Conservation (phyloP, 1,284 basidiomycete genomes). For the Sanguinoderma infundibulare region DNA sequence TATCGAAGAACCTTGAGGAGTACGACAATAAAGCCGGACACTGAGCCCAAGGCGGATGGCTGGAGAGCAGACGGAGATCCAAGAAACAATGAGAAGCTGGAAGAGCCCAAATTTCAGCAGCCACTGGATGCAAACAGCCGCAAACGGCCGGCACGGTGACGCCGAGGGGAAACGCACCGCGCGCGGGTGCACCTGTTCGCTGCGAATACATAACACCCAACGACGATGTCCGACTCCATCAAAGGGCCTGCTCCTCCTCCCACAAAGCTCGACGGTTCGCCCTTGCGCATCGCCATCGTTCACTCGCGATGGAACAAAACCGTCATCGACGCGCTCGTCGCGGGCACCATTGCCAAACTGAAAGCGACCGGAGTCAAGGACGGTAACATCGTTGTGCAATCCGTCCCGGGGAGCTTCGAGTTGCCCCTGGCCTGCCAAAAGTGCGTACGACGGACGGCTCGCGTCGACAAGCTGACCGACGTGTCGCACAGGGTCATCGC, state of each 20-base stretch:
- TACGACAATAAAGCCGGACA: neutral
- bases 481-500: conserved; percentile 70
- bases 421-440: conserved; percentile 85
- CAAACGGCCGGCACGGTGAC: conserved; percentile 11
- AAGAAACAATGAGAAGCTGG: conserved; percentile 13
- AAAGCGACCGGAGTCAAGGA: conserved; percentile 87
- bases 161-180: neutral
- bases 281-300: conserved; percentile 86
- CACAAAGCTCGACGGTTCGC: conserved; percentile 75
- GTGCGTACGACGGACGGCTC: conserved; percentile 47
- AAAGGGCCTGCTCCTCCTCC: conserved; percentile 77
- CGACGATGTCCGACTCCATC: conserved; percentile 55
- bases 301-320: conserved; percentile 93
- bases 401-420: conserved; percentile 94
- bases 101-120: conserved; percentile 24
- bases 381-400: conserved; percentile 89
- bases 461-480: conserved; percentile 1
- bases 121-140: conserved; percentile 17
- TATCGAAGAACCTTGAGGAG: neutral
- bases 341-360: conserved; percentile 78
- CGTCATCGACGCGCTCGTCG: conserved; percentile 84
- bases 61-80: conserved; percentile 3
- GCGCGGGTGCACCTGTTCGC: neutral
- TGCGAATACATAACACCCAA: conserved; percentile 4
- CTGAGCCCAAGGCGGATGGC: neutral